Evolutionary conservation across 208 protist species (phyloP).

Genomic region (Leishmania martiniquensis): DNA sequence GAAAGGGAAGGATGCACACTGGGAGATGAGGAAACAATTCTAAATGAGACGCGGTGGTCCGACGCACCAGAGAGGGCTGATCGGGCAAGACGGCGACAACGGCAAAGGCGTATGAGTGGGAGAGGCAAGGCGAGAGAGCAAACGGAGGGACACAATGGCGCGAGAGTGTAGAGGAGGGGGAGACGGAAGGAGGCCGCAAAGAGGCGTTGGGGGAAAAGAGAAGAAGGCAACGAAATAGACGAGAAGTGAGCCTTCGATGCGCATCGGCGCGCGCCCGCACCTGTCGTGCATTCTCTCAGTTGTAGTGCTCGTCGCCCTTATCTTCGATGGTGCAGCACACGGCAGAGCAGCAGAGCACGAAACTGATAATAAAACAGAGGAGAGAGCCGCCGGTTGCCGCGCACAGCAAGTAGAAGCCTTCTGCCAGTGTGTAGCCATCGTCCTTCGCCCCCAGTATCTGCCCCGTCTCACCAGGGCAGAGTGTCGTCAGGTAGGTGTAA

Average conservation of each 20-base stretch:
- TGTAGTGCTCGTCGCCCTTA: neutral
- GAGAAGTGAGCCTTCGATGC: neutral
- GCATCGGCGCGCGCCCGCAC: neutral
- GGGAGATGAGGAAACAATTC: too few species aligned
- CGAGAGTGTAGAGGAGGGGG: neutral
- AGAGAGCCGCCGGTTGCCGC: conserved; percentile 14
- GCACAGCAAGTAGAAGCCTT: conserved; percentile 22
- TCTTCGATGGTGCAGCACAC: neutral
- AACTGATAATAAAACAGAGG: conserved; percentile 9
- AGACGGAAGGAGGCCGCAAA: too few species aligned
- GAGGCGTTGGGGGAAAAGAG: neutral
- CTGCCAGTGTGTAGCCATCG: neutral
- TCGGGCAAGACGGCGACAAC: too few species aligned
- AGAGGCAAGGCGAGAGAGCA: too few species aligned
- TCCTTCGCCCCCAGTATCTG: conserved; percentile 3
- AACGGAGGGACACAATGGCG: too few species aligned
- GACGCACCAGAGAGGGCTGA: too few species aligned
- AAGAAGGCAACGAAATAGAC: neutral
- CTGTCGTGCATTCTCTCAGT: neutral
- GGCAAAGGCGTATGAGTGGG: too few species aligned
- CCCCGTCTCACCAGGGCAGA: neutral
- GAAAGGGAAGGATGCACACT: too few species aligned
- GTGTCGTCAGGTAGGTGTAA: conserved; percentile 18
- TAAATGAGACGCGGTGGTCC: too few species aligned
- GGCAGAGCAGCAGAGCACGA: conserved; percentile 18